Evolutionary conservation across 129 eudicot genomes (phyloP), one percentile per base, ranked within the genome.

Genomic region (Helianthus tuberosus): DNA sequence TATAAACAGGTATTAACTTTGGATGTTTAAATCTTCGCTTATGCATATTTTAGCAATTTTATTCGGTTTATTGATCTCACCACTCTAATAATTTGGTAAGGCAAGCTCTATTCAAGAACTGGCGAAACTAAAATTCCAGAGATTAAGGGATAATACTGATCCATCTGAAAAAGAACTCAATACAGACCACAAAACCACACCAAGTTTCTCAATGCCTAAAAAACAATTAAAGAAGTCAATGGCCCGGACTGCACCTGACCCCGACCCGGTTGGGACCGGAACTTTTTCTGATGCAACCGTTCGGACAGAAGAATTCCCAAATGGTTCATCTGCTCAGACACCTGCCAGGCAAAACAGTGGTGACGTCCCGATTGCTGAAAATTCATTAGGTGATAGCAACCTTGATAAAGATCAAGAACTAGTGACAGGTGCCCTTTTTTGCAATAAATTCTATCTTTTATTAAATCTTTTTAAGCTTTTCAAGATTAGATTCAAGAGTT

Each of bases 31-130:
- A 11, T 15, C 29, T 8, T 54, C 64, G 38, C 49, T 3, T 59
- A 62, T 49, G 38, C 48, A 51, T 54, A 23, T 51, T 62, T 64
- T 59, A 10, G 39, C 23, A 17, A 6, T 43, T 48, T 64, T 46
- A 59, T 72, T 73, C 72, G 51, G 72, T 52, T 63, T 80, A 49
- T 66, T 76, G 47, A 81, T 73, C 77, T 82, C 64, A 60, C 74
- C 69, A 39, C 54, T 46, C 53, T 35, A 74, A 36, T 77, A 47
- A 55, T 81, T 78, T 84, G 52, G 64, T 66, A 81, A 95, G 99
- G 99, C 99, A 73, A 81, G 96, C 71, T 70, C 96, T 75, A 95
- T 95, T 69, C 91, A 86, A 87, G 99, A 95, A 80, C 85, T 81
- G 77, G 99, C 97, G 3, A 84, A 81, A 82, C 80, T 77, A 80